Evolutionary conservation across 2,329 filamentous ascomycete genomes (phyloP).

Genomic region (Cadophora malorum): DNA sequence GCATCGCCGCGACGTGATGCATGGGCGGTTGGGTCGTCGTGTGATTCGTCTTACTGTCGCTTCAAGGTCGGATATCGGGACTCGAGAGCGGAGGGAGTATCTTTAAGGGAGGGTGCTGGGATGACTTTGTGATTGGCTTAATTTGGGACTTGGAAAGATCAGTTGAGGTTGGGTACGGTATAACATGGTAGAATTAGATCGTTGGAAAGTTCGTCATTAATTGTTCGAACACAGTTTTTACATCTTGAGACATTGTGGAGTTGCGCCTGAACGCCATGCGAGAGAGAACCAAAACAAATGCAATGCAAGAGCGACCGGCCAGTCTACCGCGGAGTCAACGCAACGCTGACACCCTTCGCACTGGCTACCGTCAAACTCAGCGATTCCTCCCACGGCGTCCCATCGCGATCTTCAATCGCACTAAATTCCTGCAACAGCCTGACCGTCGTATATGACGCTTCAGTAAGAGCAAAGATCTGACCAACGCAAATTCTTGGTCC

Average conservation of each 20-base stretch:
- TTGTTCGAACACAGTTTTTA: not conserved
- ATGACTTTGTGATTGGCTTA: not conserved
- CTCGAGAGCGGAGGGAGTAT: not conserved
- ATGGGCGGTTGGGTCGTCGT: not conserved
- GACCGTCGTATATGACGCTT: conserved; percentile 46
- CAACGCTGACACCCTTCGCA: conserved; percentile 35
- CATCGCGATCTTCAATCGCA: conserved; percentile 42
- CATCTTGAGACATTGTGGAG: not conserved
- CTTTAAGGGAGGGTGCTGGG: not conserved
- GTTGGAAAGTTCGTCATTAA: not conserved
- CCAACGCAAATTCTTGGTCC: conserved; percentile 48
- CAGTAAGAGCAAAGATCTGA: conserved; percentile 47
- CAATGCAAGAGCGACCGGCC: not conserved
- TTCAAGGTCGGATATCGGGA: not conserved
- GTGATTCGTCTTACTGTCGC: conserved; percentile 9
- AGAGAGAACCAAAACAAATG: not conserved
- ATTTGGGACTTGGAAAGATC: not conserved
- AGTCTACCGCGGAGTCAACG: conserved; percentile 20
- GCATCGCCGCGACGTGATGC: not conserved
- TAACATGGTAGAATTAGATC: not conserved
- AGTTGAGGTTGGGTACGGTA: not conserved
- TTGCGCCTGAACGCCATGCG: not conserved
- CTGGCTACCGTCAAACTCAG: conserved; percentile 35
- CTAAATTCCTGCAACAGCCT: conserved; percentile 46
- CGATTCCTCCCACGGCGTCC: conserved; percentile 33